A percentile compares a stretch with the other conserved stretches of the same genome.
Evolutionary conservation across 352 stramenopile species (phyloP).

Genomic region (Globisporangium cylindrosporum): DNA sequence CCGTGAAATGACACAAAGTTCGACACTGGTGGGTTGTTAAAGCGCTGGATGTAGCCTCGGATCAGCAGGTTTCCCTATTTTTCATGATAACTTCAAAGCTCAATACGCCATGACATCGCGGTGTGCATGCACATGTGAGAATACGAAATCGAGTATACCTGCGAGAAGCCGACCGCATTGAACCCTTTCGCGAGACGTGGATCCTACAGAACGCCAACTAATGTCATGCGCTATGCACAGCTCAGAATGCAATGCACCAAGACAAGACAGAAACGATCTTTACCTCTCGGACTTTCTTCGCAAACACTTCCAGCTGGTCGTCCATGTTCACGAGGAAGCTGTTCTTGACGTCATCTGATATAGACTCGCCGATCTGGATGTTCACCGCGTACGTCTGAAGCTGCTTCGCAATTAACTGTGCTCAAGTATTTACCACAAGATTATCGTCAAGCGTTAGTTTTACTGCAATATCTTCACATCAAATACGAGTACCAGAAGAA

Average conservation of each 20-base stretch:
- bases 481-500: neutral
- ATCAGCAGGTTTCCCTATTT: constrained; percentile 89
- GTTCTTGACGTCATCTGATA: constrained; percentile 89
- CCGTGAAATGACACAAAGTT: constrained; percentile 93
- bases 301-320: constrained; percentile 88
- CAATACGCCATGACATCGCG: neutral
- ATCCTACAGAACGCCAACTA: constrained; percentile 40
- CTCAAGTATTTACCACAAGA: neutral
- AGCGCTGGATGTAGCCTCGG: constrained; percentile 91
- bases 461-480: neutral
- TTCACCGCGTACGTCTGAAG: constrained; percentile 86
- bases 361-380: constrained; percentile 84
- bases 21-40: constrained; percentile 90
- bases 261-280: neutral
- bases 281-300: constrained; percentile 69
- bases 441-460: neutral
- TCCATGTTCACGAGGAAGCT: constrained; percentile 94
- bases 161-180: constrained; percentile 92
- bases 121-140: neutral
- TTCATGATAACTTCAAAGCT: neutral
- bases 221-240: neutral
- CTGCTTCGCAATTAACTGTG: constrained; percentile 62
- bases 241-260: neutral
- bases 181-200: constrained; percentile 85
- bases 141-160: constrained; percentile 38